phyloP scores from a whole-genome alignment of 164 flowering plant species.

The Magnolia kwangsiensis region DNA sequence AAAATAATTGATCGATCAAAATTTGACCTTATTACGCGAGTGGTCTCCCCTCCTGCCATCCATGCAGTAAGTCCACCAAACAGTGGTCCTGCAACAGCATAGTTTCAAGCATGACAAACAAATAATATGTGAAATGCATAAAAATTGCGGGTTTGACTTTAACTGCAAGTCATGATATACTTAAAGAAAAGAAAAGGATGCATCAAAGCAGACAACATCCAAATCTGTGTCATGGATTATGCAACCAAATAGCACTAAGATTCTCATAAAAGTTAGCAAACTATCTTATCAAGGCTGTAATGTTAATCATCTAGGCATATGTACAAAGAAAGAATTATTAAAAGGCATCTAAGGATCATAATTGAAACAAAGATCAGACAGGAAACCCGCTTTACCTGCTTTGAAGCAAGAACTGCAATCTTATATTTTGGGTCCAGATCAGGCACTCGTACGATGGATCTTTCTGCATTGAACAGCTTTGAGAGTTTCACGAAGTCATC shows the following conservation, averaged over 20 bases:
- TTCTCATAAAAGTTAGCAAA: not conserved
- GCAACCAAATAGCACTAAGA: not conserved
- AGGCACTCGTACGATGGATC: conserved; percentile 80
- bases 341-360: not conserved
- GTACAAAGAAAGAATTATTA: not conserved
- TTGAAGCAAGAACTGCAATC: conserved; percentile 79
- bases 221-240: not conserved
- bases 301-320: not conserved
- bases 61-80: conserved; percentile 76
- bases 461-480: conserved; percentile 57
- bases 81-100: conserved; percentile 77
- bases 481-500: conserved; percentile 66
- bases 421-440: conserved; percentile 76
- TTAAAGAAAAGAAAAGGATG: not conserved
- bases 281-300: not conserved
- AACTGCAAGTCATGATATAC: not conserved
- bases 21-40: conserved; percentile 78
- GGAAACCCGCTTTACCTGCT: conserved; percentile 47
- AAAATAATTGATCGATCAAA: not conserved
- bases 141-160: not conserved
- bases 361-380: not conserved
- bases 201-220: too few species aligned
- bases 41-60: conserved; percentile 90
- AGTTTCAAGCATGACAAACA: not conserved
- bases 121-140: not conserved